These are phyloP conservation scores for Fusarium circinatum DNA, from an alignment of 2,329 filamentous ascomycete species.

Conservation along the genomic window DNA sequence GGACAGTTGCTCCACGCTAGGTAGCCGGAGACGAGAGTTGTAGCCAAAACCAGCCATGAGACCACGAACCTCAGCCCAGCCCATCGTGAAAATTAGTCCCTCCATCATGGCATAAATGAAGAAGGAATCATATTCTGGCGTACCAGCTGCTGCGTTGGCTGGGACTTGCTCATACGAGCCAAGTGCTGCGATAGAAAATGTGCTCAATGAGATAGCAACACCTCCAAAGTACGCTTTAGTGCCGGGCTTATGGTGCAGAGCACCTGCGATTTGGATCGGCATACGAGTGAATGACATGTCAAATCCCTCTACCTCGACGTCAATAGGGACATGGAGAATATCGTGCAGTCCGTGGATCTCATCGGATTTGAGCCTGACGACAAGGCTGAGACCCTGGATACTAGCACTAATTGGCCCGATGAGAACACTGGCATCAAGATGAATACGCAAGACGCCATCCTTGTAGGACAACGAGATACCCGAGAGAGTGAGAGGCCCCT, in stretches of 20 bases:
- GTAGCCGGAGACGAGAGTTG: background rate
- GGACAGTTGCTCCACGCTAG: background rate
- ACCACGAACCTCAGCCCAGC: background rate
- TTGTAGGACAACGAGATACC: background rate
- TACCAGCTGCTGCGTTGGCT: fast-evolving
- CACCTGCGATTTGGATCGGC: background rate
- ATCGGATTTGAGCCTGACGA: background rate
- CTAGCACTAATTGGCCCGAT: background rate
- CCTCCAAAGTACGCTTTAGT: background rate
- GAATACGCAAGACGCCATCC: fast-evolving
- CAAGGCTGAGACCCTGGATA: background rate
- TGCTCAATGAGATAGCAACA: background rate
- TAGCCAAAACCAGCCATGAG: background rate
- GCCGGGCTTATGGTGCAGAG: background rate
- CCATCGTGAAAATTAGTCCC: background rate
- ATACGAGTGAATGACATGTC: fast-evolving
- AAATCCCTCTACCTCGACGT: fast-evolving
- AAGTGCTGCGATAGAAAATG: background rate
- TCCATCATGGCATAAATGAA: background rate
- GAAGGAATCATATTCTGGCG: background rate
- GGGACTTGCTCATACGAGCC: background rate
- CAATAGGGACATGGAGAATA: fast-evolving
- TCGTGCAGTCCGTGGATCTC: fast-evolving
- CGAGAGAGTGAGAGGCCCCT: background rate
- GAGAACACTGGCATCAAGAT: background rate